Evolutionary conservation across 73 alveolate genomes (phyloP), one percentile per base, ranked within the genome.

Genomic region (Uronychia setigera): DNA sequence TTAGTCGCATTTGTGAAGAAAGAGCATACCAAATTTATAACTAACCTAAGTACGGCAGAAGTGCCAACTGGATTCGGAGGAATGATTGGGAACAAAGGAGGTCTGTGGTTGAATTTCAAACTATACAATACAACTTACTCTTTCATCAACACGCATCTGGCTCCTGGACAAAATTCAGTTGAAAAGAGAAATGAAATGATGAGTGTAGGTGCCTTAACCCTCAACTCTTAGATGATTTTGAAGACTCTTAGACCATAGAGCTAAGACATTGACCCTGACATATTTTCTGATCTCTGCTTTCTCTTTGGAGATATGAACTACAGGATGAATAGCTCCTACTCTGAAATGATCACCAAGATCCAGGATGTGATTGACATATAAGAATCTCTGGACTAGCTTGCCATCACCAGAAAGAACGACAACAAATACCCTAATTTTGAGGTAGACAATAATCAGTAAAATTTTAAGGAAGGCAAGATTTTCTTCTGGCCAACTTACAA

Each of bases 61-160:
- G 77, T 29, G 35, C 94, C 96, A 83, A 94, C 97, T 32, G 99
- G 99, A 0, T 80, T 96, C 60, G 95, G 92, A 26, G 99, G 99
- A 0, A 81, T 94, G 75, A 59, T 92, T n/a, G 99, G 99, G n/a
- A 96, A 95, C 82, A 96, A 96, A 89, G 99, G 99, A 32, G 98
- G 96, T 1, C 93, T 96, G 13, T 76, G 86, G 31, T 90, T 95
- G 34, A 58, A 95, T 29, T 95, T 96, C 60, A 83, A 92, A 34
- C 58, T 96, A 0, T 89, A 80, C 80, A 96, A 95, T 83, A 35
- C 97, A 29, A 46, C 88, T 31, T 87, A 93, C 32, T 79, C 92
- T 58, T 59, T 96, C 67, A 84, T 95, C 29, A 95, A 96, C 88
- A 92, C 96, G 75, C 99, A 97, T 78, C 82, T 96, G 77, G 97